Conservation (phyloP, 2,329 filamentous ascomycete genomes). For the Xylaria sp. region DNA sequence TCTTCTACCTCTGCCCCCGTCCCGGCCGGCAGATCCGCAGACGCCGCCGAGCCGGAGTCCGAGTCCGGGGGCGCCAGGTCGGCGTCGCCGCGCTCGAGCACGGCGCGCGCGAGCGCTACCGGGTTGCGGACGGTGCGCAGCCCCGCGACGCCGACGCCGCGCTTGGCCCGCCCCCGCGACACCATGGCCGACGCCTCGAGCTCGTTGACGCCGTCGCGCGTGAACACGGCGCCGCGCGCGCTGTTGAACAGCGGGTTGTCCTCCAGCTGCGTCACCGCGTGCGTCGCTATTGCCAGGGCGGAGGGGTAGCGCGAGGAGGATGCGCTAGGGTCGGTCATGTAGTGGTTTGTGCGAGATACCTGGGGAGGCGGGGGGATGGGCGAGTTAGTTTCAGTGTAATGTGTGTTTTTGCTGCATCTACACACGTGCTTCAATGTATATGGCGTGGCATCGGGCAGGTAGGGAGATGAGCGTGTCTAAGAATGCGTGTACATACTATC, state of each 20-base stretch:
- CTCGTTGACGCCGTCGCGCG: slow-evolving; percentile 78
- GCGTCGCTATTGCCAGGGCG: slow-evolving; percentile 73
- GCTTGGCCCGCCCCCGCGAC: slow-evolving; percentile 70
- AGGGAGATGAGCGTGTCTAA: neutral
- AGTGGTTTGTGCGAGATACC: slow-evolving; percentile 49
- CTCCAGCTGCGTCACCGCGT: slow-evolving; percentile 77
- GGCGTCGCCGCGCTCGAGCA: slow-evolving; percentile 68
- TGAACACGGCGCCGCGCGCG: slow-evolving; percentile 84
- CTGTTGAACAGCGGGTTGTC: slow-evolving; percentile 83
- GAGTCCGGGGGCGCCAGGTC: slow-evolving; percentile 47
- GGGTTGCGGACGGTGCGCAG: slow-evolving; percentile 77
- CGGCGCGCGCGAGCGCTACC: slow-evolving; percentile 70
- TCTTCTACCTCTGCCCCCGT: neutral
- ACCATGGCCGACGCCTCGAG: slow-evolving; percentile 90
- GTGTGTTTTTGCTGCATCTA: no score
- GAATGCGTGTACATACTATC: slow-evolving; percentile 57
- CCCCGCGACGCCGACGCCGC: slow-evolving; percentile 76
- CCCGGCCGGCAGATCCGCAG: no score
- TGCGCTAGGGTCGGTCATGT: slow-evolving; percentile 45
- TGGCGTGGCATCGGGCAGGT: no score
- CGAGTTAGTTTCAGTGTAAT: neutral
- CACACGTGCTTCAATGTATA: no score
- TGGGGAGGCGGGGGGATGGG: slow-evolving; percentile 22
- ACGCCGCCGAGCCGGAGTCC: no score
- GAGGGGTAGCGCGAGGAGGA: slow-evolving; percentile 7